Conservation (phyloP, 176 grass and related monocot genomes). For the Eleusine indica region DNA sequence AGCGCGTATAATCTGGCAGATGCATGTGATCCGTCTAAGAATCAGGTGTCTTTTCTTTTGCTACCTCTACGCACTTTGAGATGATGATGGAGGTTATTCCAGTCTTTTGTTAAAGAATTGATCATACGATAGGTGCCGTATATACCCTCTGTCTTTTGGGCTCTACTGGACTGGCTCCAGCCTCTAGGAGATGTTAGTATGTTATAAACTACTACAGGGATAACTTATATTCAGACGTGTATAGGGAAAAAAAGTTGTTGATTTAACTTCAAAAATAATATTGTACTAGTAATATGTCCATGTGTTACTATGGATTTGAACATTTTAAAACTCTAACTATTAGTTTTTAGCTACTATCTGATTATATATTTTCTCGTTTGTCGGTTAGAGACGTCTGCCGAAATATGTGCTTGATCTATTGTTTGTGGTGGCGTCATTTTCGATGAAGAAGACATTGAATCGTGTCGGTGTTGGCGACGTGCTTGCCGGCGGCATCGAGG, state of each 20-base stretch:
- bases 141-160: not conserved
- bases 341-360: too few species aligned
- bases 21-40: constrained; percentile 40
- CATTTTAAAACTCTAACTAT: too few species aligned
- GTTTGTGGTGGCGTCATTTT: constrained; percentile 38
- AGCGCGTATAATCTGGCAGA: constrained; percentile 24
- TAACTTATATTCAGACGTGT: not conserved
- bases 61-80: constrained; percentile 39
- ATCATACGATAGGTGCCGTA: not conserved
- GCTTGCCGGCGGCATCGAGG: constrained; percentile 47
- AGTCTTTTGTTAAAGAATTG: constrained; percentile 27
- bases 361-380: too few species aligned
- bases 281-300: too few species aligned
- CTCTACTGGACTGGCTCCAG: not conserved
- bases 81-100: constrained; percentile 30
- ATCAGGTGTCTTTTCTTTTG: constrained; percentile 23
- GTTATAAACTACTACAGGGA: not conserved
- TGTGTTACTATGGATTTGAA: too few species aligned
- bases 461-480: constrained; percentile 55
- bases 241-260: not conserved
- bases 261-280: too few species aligned
- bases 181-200: not conserved
- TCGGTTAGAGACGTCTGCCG: not conserved
- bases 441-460: constrained; percentile 55
- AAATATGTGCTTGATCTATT: not conserved